phyloP scores from a whole-genome alignment of 169 alveolate species.

The Babesia ovata region DNA sequence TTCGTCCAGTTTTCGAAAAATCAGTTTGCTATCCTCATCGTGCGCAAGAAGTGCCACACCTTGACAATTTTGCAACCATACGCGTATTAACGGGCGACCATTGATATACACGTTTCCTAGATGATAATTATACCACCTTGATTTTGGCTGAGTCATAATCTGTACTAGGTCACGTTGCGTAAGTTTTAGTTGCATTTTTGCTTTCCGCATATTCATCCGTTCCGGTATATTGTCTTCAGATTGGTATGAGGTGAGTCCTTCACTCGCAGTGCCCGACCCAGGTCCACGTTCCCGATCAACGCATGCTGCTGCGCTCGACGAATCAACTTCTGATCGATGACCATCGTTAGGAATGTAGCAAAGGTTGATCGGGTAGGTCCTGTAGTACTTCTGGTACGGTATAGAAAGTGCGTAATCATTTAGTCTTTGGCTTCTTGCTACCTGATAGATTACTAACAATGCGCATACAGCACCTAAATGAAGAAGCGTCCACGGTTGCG shows the following conservation, averaged over 20 bases:
- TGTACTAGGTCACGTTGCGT: constrained; percentile 5
- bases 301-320: too few relatives aligned
- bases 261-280: too few relatives aligned
- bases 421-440: neutral
- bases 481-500: neutral
- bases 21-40: neutral
- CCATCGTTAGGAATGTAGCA: constrained; percentile 7
- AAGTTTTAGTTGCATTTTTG: neutral
- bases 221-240: too few relatives aligned
- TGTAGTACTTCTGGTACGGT: constrained; percentile 6
- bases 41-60: constrained; percentile 20
- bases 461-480: neutral
- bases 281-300: too few relatives aligned
- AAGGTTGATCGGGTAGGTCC: constrained; percentile 11
- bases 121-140: constrained; percentile 26
- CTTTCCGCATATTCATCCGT: too few relatives aligned
- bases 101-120: constrained; percentile 16
- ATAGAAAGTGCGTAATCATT: neutral
- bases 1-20: neutral
- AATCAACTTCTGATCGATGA: too few relatives aligned
- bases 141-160: constrained; percentile 3
- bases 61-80: constrained; percentile 14
- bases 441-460: neutral
- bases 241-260: too few relatives aligned
- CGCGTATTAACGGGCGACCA: constrained; percentile 1